phyloP scores from a whole-genome alignment of 176 grass and related monocot genomes.

The Oryza brachyantha region DNA sequence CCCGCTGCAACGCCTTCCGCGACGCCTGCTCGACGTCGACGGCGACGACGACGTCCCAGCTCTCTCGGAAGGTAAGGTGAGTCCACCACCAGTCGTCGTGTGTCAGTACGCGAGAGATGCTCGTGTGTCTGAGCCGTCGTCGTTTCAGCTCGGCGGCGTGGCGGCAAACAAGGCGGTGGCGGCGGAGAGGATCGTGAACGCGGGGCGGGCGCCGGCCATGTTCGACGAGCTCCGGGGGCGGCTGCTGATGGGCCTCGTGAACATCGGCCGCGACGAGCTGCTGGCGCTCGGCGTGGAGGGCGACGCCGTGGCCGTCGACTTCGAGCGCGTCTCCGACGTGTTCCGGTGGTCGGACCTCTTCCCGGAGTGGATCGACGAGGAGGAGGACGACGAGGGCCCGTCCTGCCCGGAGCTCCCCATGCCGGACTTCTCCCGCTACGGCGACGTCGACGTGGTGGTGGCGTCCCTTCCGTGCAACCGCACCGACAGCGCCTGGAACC shows the following conservation, averaged over 20 bases:
- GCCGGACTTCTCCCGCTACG: constrained; percentile 55
- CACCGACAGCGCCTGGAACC: constrained; percentile 43
- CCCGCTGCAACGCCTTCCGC: constrained; percentile 56
- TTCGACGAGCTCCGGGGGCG: constrained; percentile 48
- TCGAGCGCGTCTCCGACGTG: constrained; percentile 51
- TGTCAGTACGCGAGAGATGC: too few species aligned
- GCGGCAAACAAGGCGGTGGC: constrained; percentile 39
- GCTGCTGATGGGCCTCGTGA: constrained; percentile 59
- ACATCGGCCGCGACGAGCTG: constrained; percentile 60
- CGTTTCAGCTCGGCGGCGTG: constrained; percentile 40
- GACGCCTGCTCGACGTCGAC: constrained; percentile 30
- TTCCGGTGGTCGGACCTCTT: constrained; percentile 76
- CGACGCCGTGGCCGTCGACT: constrained; percentile 36
- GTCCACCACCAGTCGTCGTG: constrained; percentile 19
- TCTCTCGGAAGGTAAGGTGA: constrained; percentile 95
- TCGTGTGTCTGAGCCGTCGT: too few species aligned
- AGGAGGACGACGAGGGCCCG: constrained; percentile 59
- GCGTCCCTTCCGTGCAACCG: constrained; percentile 63
- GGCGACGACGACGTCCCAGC: constrained; percentile 2
- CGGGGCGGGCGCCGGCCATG: constrained; percentile 43
- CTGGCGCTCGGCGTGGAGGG: constrained; percentile 46
- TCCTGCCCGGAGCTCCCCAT: constrained; percentile 83
- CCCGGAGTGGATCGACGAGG: constrained; percentile 96
- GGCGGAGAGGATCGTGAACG: constrained; percentile 54
- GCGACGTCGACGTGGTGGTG: constrained; percentile 63